Evolutionary conservation across 352 stramenopile genomes (phyloP), one percentile per base, ranked within the genome.

Genomic region (Globisporangium paroecandrum): DNA sequence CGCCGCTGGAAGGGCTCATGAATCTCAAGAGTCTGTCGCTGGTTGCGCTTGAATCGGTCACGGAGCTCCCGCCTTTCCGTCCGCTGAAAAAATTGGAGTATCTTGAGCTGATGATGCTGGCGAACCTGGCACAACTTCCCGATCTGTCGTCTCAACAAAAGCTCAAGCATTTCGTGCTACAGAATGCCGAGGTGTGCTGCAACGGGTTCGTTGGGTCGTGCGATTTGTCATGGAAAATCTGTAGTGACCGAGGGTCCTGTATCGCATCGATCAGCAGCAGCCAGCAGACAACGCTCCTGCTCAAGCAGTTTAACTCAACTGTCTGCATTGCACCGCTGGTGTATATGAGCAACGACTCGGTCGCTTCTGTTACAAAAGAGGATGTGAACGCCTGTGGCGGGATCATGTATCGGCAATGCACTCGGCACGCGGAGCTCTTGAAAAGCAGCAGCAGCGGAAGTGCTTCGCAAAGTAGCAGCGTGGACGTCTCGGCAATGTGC

Each of bases 21-120:
- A 75, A 75, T n/a, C 66, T 89, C 27, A 66, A 76, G 59, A 76
- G 47, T 8, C 53, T 85, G 1, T 75, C 70, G 15, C 34, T 89
- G 24, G 72, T 65, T 15, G 36, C 64, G 18, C 32, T 80, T 4
- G 57, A 60, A 3, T 60, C 57, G 0, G 29, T 87, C 1, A 27
- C 32, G 0, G 27, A 25, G 4, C 38, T 87, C 3, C 81, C 79
- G 0, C 64, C 69, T 0, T 56, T 89, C 2, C 57, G 56, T 0
- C 41, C 70, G 1, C 68, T 76, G 0, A n/a, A 36, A 22, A 56
- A 69, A 15, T 24, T 81, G 2, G 58, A 75, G 65, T 68, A 64
- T 3, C 64, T 83, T 10, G 67, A 78, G 27, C 55, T 81, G 5
- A 24, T 67, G 2, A 62, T 58, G 20, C 18, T 82, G 0, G 53